Base-by-base conservation (phyloP, 1,139 yeast species). In the Kurtzmaniella quercitrusa region DNA sequence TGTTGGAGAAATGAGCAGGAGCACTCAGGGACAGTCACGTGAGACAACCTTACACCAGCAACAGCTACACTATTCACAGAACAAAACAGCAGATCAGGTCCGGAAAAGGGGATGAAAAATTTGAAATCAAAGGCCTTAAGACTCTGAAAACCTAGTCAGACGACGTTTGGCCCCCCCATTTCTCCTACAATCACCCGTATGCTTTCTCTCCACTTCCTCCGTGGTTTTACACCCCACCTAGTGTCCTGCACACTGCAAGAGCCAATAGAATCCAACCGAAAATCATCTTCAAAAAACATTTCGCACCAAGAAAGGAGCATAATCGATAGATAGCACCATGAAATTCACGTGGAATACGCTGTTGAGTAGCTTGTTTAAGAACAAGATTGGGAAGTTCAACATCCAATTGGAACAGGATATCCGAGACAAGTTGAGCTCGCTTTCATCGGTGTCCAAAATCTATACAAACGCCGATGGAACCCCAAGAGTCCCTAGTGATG, bases 401-500 rank as follows among this genome's bases (percentile, higher is more conserved):
- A 62, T 53, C 47, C 61, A 58, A 41, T 60, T 73, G 48, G 79
- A 73, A 55, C 68, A 67, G 50, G 71, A 69, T 41, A 73, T 73
- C 48, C 65, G 79, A 50, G 43, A 57, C 40, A 70, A 68, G 52
- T 67, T 70, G 51, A 76, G 72, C 56, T 58, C 73, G 25, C 70
- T 82, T 48, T 79, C 84, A 18, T 70, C 80, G 12, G 75, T 79
- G 33, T 75, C 81, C 50, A 75, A 74, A 54, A 67, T 85, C 52
- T 87, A 82, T 63, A 79, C 84, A 58, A 84, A 84, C 62, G 79
- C 86, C 43, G 94, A 87, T 59, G 95, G 95, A 7, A 71, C 90
- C 12, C 80, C 85, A 43, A 74, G 91, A 56, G 79, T 75, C 25
- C 93, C 93, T 39, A 65, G 76, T 27, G 95, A 87, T 55, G 68